Evolutionary conservation across 179 eudicot genomes (phyloP).

Genomic region (Monotropa hypopitys): DNA sequence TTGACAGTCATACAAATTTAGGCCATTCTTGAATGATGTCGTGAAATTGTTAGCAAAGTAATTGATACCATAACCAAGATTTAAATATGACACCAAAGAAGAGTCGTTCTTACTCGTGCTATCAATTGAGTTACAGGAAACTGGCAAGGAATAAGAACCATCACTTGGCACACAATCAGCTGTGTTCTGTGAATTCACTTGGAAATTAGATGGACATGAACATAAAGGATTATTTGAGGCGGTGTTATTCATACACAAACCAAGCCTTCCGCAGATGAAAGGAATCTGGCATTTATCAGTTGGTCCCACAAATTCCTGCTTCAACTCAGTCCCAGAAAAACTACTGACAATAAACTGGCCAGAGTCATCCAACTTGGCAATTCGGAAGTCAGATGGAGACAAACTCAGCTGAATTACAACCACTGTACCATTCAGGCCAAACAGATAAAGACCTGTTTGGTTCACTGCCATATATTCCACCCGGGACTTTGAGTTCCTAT

Average conservation of each 20-base stretch:
- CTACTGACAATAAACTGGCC: constrained; percentile 48
- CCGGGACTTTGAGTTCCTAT: constrained; percentile 27
- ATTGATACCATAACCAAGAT: constrained; percentile 31
- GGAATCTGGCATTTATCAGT: constrained; percentile 27
- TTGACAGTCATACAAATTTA: constrained; percentile 39
- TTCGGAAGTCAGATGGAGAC: constrained; percentile 30
- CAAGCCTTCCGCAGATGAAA: constrained; percentile 21
- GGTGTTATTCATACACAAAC: constrained; percentile 22
- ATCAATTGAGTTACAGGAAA: constrained; percentile 32
- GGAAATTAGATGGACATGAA: constrained; percentile 50
- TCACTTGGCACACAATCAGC: constrained; percentile 38
- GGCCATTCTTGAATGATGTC: constrained; percentile 27
- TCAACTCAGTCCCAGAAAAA: constrained; percentile 21
- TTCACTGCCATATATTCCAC: constrained; percentile 42
- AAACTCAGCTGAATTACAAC: constrained; percentile 35
- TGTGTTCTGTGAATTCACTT: constrained; percentile 11
- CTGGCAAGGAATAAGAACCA: constrained; percentile 30
- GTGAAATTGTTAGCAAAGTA: constrained; percentile 40
- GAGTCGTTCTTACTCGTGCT: neutral
- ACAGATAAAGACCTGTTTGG: constrained; percentile 44
- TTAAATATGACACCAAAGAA: constrained; percentile 24
- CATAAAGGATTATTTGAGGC: constrained; percentile 14
- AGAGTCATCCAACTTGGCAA: constrained; percentile 31
- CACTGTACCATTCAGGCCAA: constrained; percentile 26
- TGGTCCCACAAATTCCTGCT: constrained; percentile 36